Base-by-base conservation (phyloP, 495 filamentous ascomycete genomes). In the Pyrenopolyporus hunteri region DNA sequence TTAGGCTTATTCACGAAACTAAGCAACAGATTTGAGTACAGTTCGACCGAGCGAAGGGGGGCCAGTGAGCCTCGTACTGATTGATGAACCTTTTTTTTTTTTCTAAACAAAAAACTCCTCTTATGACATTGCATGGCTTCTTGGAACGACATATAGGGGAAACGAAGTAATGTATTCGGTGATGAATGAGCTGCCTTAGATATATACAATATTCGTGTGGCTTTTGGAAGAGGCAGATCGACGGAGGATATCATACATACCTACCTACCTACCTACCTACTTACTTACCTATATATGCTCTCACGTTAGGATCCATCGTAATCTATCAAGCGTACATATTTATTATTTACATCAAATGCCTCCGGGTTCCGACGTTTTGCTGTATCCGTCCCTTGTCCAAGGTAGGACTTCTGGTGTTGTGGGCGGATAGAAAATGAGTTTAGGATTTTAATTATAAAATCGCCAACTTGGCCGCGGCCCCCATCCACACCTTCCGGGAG, bases 61-160 rank as follows among this genome's bases (percentile, higher is more conserved):
- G n/a, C n/a, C n/a, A n/a, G n/a, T n/a, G n/a, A n/a, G 31, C 40
- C 35, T 56, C 51, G 51, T 63, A 46, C 19, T 51, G 46, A 51
- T 63, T n/a, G n/a, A 51, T 16, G 23, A 13, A 37, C 37, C 23
- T 32, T 16, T 25, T 29, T 47, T 47, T 37, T 22, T 22, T 40
- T 40, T 36, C 7, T n/a, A n/a, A n/a, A n/a, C n/a, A n/a, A n/a
- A n/a, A n/a, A n/a, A n/a, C n/a, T n/a, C n/a, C n/a, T n/a, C 16
- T 39, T 39, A 22, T 23, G 17, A 42, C 13, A 52, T 39, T 39
- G 42, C 57, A 60, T 39, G 22, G n/a, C n/a, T n/a, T n/a, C 19
- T 13, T 9, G 13, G 29, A 16, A 48, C 40, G 40, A 54, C 20
- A 33, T 14, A 6, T 22, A 16, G 28, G 17, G 8, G 50, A 45